Percentiles rank a stretch among this genome's conserved stretches.
phyloP scores from a whole-genome alignment of 2,329 filamentous ascomycete genomes.

The Lachnellula subtilissima region DNA sequence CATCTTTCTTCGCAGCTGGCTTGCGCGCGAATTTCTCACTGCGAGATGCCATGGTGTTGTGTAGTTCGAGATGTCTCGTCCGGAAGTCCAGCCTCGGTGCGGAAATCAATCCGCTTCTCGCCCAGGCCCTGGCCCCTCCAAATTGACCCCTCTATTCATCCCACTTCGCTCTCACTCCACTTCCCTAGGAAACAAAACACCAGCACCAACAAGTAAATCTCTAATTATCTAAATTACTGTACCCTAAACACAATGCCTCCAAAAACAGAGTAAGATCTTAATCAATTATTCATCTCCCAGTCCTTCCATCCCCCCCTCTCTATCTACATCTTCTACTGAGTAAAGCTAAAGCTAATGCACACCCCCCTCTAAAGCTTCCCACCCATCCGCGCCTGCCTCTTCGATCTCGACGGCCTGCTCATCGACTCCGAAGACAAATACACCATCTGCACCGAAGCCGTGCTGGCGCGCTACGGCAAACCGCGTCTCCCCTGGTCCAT shows the following conservation, averaged over 20 bases:
- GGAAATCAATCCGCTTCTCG: conserved; percentile 2
- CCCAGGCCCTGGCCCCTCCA: neutral
- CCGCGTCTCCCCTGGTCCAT: conserved; percentile 84
- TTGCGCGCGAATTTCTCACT: conserved; percentile 31
- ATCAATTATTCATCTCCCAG: neutral
- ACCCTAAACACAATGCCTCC: conserved; percentile 2
- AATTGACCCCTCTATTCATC: neutral
- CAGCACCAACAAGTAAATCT: neutral
- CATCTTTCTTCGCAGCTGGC: conserved; percentile 13
- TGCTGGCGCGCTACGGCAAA: conserved; percentile 70
- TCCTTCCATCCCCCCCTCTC: conserved; percentile 53
- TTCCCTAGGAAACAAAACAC: neutral
- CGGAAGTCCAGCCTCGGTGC: neutral
- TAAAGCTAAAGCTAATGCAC: too few species aligned
- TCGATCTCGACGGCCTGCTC: conserved; percentile 97
- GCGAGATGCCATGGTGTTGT: conserved; percentile 26
- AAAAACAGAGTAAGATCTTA: conserved; percentile 19
- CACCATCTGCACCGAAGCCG: conserved; percentile 74
- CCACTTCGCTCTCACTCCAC: conserved; percentile 1
- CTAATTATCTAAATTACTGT: too few species aligned
- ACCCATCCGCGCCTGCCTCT: conserved; percentile 80
- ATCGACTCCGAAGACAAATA: conserved; percentile 94
- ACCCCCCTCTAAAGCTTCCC: too few species aligned
- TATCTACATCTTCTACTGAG: too few species aligned
- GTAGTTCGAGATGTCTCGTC: conserved; percentile 2